Conservation (phyloP, 2,329 filamentous ascomycete genomes). For the Colletotrichum aenigma region DNA sequence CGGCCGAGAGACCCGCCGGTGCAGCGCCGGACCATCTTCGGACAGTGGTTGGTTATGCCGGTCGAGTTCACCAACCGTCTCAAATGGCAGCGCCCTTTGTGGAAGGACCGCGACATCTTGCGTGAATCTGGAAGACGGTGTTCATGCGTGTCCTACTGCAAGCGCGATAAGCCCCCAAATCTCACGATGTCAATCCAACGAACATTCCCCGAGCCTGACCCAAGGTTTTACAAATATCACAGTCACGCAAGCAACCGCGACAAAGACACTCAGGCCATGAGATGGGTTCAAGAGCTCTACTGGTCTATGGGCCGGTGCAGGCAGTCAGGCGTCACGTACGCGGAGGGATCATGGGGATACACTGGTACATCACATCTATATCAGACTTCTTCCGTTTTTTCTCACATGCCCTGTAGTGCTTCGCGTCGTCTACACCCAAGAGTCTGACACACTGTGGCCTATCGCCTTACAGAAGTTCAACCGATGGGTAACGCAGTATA, state of each 20-base stretch:
- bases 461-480: not conserved
- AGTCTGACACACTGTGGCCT: not conserved
- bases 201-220: not conserved
- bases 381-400: not conserved
- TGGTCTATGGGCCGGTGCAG: not conserved
- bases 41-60: too few species aligned
- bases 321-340: not conserved
- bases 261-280: not conserved
- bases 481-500: accelerated
- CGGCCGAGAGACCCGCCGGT: too few species aligned
- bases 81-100: too few species aligned
- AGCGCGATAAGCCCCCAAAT: not conserved
- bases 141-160: too few species aligned
- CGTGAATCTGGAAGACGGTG: too few species aligned
- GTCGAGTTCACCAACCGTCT: too few species aligned
- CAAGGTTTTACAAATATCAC: not conserved
- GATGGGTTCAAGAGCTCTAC: not conserved
- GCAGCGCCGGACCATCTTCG: too few species aligned
- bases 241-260: not conserved
- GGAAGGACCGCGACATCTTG: too few species aligned
- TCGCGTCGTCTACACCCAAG: not conserved
- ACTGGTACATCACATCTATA: not conserved
- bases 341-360: not conserved
- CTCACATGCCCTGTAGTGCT: not conserved
- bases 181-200: not conserved